Base-by-base conservation (phyloP, 1,139 yeast species). In the Groenewaldozyma sp. region DNA sequence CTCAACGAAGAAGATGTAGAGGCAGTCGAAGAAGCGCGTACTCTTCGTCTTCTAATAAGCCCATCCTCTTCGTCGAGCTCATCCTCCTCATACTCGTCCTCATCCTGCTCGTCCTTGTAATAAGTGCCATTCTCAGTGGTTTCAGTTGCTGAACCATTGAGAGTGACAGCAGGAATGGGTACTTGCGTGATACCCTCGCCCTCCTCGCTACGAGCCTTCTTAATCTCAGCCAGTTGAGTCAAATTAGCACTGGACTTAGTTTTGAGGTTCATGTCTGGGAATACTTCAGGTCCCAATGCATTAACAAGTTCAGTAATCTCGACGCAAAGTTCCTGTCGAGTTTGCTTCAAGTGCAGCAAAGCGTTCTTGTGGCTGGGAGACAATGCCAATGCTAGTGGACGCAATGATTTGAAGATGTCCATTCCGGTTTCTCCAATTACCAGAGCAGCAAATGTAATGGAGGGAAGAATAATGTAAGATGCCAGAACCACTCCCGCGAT, bases 381-480 rank as follows among this genome's bases (percentile, higher is more conserved):
- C 31, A 88, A 62, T 1, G 94, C 81, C 33, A 87, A 64, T 56
- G 86, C 81, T 37, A 88, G 64, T 1, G 97, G 96, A 47, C 87
- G 71, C 45, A 88, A 64, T 4, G 94, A 78, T 56, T 87, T 86
- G 60, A 82, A 74, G 38, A 84, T 68, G 57, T 91, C 97, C 74
- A 84, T 70, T 17, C 98, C 97, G 48, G 81, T 83, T 56, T 91
- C 98, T 38, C 98, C 97, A 40, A 87, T 78, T 19, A 83, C 70
- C 48, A 91, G 68, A 0, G 97, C 95, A 18, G 95, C 78, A 58
- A 84, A 88, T 1, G 96, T 83, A 21, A 88, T 76, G 29, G 73
- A 58, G 1, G 82, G 86, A 43, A 91, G 75, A 37, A 74, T 61
- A 33, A 73, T 49, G 55, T 78, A 75, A 38, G 76, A 66, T 3